These are phyloP conservation scores for Aspergillus ostianus DNA, from an alignment of 495 filamentous ascomycete genomes.

Conservation along the genomic window DNA sequence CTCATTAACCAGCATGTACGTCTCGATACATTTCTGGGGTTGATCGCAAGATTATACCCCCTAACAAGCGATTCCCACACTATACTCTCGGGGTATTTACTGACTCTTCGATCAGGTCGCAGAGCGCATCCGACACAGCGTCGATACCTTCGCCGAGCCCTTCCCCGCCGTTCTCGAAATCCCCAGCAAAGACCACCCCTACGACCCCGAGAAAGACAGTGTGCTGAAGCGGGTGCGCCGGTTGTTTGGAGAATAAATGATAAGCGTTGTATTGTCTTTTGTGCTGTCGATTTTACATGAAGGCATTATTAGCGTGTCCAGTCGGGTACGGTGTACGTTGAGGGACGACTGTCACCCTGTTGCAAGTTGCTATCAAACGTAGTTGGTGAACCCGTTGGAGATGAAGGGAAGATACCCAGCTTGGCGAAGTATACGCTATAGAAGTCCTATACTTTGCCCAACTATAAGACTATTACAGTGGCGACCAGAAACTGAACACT, in stretches of 20 bases:
- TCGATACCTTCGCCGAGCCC: constrained; percentile 53
- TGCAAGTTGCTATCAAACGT: neutral
- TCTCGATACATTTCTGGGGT: constrained; percentile 9
- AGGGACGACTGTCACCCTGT: neutral
- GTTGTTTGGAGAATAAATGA: constrained; percentile 80
- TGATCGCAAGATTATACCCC: constrained; percentile 3
- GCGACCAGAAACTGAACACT: no score
- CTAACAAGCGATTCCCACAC: neutral
- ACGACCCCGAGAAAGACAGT: constrained; percentile 98
- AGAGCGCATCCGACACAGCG: constrained; percentile 82
- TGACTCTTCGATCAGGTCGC: constrained; percentile 61
- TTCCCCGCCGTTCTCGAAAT: constrained; percentile 78
- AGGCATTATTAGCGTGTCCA: constrained; percentile 2
- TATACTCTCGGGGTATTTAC: neutral
- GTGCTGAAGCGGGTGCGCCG: constrained; percentile 87
- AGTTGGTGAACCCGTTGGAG: neutral
- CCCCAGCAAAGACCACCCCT: constrained; percentile 98
- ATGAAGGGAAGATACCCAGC: constrained; percentile 18
- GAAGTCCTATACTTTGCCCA: constrained; percentile 3
- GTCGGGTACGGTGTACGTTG: neutral
- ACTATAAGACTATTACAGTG: neutral
- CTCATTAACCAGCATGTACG: constrained; percentile 97
- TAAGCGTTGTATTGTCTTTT: neutral
- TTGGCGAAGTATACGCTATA: constrained; percentile 6
- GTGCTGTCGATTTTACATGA: constrained; percentile 6